Evolutionary conservation across 1,284 basidiomycete genomes (phyloP), one percentile per base, ranked within the genome.

Genomic region (Ustilago bromivora): DNA sequence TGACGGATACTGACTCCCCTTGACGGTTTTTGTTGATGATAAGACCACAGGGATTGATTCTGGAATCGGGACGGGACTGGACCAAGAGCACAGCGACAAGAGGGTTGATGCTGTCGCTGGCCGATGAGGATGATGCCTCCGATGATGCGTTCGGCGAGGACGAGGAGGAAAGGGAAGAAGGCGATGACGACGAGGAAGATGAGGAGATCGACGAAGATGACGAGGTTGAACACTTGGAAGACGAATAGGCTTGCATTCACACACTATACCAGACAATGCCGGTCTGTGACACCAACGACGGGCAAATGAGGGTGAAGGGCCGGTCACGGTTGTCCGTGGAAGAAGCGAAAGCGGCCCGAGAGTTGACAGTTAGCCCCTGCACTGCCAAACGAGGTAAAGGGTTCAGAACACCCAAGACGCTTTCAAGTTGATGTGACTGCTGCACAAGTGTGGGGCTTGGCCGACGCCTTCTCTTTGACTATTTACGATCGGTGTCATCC

Each of bases 11-110:
- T 17, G 19, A 6, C 67, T 57, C 15, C 57, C 51, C 36, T 46
- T 19, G 13, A 38, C 43, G 19, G 5, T 23, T 32, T n/a, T 12
- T 17, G 17, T 46, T 43, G 41, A 5, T 10, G 40, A 17, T 5
- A 4, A 57, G 23, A 28, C 43, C 3, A 34, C 64, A 73, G 62
- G 76, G 76, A 1, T 49, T 78, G 35, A 71, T 78, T n/a, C 36
- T 78, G 58, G 76, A 78, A 46, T 78, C 76, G 17, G 76, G 76
- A 19, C 40, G 69, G 1, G 76, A 78, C 38, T 78, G 76, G 76
- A 75, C 76, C 2, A 71, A 70, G 60, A 67, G 43, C 28, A 19
- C 28, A 12, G 67, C 63, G 31, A 71, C 69, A 11, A 40, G 76
- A 41, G 63, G 62, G 10, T 31, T 78, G 56, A 64, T 78, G 68